Evolutionary conservation across 176 grass and related monocot genomes (phyloP).

Genomic region (Eragrostis curvula): DNA sequence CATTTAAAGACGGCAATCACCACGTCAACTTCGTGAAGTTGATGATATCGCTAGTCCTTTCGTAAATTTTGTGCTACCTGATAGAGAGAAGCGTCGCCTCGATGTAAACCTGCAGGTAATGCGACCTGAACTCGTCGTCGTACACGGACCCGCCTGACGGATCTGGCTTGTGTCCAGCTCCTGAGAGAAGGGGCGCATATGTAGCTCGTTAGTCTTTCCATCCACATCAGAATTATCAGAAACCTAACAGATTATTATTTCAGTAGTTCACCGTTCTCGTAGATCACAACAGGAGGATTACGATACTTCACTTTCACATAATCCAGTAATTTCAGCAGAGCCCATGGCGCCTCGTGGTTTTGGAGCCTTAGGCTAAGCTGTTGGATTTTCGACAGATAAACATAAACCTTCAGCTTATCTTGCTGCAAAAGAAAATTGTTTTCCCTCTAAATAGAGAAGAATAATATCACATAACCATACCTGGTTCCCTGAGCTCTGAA

Average conservation of each 20-base stretch:
- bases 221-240: no score
- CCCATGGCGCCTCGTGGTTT: slow-evolving; percentile 31
- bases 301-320: slow-evolving; percentile 49
- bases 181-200: background rate
- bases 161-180: slow-evolving; percentile 1
- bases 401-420: background rate
- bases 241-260: background rate
- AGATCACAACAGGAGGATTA: slow-evolving; percentile 50
- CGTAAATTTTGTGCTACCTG: background rate
- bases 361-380: background rate
- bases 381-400: background rate
- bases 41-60: no score
- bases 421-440: background rate
- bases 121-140: slow-evolving; percentile 9
- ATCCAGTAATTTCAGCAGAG: slow-evolving; percentile 51
- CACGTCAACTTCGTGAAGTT: no score
- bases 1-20: no score
- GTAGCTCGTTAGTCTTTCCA: background rate
- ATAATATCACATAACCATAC: background rate
- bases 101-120: slow-evolving; percentile 6
- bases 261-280: slow-evolving; percentile 47
- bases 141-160: background rate
- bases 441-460: no score
- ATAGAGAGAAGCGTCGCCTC: background rate
- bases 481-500: background rate